These are phyloP conservation scores for Brassica balearica DNA, from an alignment of 441 rosid species.

Conservation along the genomic window DNA sequence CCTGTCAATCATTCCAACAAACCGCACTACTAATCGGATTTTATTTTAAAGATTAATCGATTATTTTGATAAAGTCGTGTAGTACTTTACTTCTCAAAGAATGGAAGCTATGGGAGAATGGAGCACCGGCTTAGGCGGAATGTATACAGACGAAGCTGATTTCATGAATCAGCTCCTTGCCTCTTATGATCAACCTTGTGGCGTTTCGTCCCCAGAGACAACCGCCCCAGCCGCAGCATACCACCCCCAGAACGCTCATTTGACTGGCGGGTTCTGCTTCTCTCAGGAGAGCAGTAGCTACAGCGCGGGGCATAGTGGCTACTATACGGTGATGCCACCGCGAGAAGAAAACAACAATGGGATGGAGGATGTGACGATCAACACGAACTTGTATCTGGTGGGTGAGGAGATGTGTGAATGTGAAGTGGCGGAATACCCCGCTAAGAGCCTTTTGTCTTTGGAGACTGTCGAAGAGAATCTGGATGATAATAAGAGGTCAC, in stretches of 20 bases:
- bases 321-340: constrained; percentile 34
- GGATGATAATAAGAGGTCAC: constrained; percentile 20
- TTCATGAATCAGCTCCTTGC: constrained; percentile 75
- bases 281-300: constrained; percentile 47
- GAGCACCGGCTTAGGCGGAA: constrained; percentile 58
- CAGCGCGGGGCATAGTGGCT: constrained; percentile 37
- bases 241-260: constrained; percentile 30
- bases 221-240: constrained; percentile 38
- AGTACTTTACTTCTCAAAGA: neutral
- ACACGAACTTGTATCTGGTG: constrained; percentile 49
- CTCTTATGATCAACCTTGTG: constrained; percentile 41
- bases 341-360: constrained; percentile 40
- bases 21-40: neutral
- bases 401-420: constrained; percentile 50
- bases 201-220: constrained; percentile 46
- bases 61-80: constrained; percentile 14
- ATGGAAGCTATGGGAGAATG: constrained; percentile 77
- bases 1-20: constrained; percentile 31
- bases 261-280: constrained; percentile 35
- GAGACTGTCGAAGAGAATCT: constrained; percentile 36
- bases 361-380: constrained; percentile 45
- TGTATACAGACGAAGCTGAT: constrained; percentile 68
- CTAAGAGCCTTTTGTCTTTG: constrained; percentile 28
- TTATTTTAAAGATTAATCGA: constrained; percentile 12
- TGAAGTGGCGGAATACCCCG: constrained; percentile 37